Evolutionary conservation across 2,329 filamentous ascomycete species (phyloP).

Genomic region (Curvularia sp.): DNA sequence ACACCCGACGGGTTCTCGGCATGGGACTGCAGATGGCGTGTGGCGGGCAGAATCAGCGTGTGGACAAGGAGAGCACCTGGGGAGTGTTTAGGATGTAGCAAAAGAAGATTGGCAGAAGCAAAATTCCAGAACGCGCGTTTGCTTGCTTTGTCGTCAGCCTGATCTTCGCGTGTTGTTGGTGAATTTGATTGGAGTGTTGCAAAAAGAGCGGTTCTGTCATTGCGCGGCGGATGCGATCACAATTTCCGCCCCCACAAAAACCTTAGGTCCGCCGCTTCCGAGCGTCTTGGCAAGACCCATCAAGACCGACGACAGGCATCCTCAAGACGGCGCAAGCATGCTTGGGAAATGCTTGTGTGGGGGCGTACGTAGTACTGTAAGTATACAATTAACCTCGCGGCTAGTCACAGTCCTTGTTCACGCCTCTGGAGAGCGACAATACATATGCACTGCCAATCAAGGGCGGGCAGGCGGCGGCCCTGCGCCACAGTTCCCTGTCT

Average conservation of each 20-base stretch:
- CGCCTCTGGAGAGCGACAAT: too few species aligned
- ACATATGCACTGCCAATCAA: neutral
- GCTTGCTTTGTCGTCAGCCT: neutral
- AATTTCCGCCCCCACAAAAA: conserved; percentile 20
- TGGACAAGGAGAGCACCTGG: conserved; percentile 47
- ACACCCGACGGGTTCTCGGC: conserved; percentile 58
- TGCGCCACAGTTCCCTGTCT: conserved; percentile 8
- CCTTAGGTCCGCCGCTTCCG: conserved; percentile 3
- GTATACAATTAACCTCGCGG: too few species aligned
- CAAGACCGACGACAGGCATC: conserved; percentile 10
- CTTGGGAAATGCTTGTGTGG: conserved; percentile 27
- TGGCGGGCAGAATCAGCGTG: conserved; percentile 47
- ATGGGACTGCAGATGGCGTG: conserved; percentile 58
- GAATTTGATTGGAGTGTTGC: neutral
- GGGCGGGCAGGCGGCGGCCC: neutral
- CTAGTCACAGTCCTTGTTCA: too few species aligned
- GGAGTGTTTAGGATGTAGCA: conserved; percentile 54
- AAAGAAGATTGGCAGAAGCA: neutral
- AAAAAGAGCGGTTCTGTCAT: conserved; percentile 3
- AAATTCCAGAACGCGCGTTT: conserved; percentile 11
- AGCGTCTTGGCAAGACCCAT: conserved; percentile 21
- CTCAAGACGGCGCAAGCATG: conserved; percentile 20
- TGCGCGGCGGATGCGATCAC: conserved; percentile 6
- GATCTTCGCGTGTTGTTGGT: neutral
- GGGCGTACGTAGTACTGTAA: too few species aligned